phyloP scores from a whole-genome alignment of 306 rosid genomes.

The Casuarina glauca region DNA sequence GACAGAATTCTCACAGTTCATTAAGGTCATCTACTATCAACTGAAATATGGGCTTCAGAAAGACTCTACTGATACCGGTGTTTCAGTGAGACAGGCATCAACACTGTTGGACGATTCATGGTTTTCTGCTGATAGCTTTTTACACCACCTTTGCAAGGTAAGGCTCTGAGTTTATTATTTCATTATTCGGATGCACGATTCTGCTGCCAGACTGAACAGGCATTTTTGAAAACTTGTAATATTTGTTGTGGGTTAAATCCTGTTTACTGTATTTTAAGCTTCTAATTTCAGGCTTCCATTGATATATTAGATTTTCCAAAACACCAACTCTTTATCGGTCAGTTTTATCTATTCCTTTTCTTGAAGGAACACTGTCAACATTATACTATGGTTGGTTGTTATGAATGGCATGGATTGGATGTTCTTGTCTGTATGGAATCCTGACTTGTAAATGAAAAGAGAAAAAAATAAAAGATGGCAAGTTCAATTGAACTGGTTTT shows the following conservation, averaged over 20 bases:
- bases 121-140: constrained; percentile 68
- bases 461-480: background rate
- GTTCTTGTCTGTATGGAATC: background rate
- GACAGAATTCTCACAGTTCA: constrained; percentile 49
- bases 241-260: background rate
- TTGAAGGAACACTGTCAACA: background rate
- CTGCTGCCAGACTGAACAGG: background rate
- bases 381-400: constrained; percentile 4
- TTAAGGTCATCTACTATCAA: constrained; percentile 75
- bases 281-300: background rate
- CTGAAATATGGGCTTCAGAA: constrained; percentile 70
- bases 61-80: constrained; percentile 29
- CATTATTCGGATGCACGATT: background rate
- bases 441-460: background rate
- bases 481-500: constrained; percentile 16
- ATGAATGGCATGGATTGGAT: constrained; percentile 8
- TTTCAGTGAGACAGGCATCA: constrained; percentile 33
- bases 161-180: background rate
- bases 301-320: background rate
- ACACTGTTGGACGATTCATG: constrained; percentile 70
- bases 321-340: background rate
- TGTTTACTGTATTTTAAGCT: background rate
- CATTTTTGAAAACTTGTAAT: background rate
- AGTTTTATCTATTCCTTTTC: background rate
- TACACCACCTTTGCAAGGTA: constrained; percentile 79